Base-by-base conservation (phyloP, 164 flowering plant species). In the Houttuynia cordata region DNA sequence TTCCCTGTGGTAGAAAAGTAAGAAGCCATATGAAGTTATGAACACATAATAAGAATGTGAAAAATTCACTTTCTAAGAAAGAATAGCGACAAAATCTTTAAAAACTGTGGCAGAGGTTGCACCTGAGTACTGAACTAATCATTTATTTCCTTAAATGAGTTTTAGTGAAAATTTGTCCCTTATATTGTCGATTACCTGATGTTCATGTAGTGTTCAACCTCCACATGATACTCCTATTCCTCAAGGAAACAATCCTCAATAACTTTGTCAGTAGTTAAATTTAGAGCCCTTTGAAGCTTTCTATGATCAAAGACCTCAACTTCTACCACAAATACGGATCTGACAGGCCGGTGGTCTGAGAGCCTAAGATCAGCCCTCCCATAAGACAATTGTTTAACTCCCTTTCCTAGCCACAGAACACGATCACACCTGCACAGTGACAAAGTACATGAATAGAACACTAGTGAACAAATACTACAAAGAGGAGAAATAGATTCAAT, bases 301-400 rank as follows among this genome's bases (percentile, higher is more conserved):
- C 86, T 64, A 20, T 76, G 81, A 62, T 91, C 82, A 12, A 90
- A 69, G 21, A 85, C 94, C 78, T 94, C 99, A 57, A 90, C 86
- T 60, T 83, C 87, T 62, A 84, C 76, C 66, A 71, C 45, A 74
- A 91, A 94, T 23, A 39, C 60, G 21, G 99, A 86, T 68, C 90
- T 88, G 10, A 94, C 95, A 13, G 99, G 96, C 53, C 96, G 84
- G 77, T 94, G 99, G 71, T 94, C 97, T 19, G 99, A 94, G 21
- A 90, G 75, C 64, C 64, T 76, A 23, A 76, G 58, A 24, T 91
- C 92, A 53, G 93, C 70, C 22, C 78, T 70, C 39, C 64, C 73
- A 77, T 94, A 94, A 24, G 69, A 77, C n/a, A 88, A 79, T 62
- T 91, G 99, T 62, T 74, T 86, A 67, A 94, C 83, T 45, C 85